phyloP scores from a whole-genome alignment of 345 rosid species.

The Acer campestre region DNA sequence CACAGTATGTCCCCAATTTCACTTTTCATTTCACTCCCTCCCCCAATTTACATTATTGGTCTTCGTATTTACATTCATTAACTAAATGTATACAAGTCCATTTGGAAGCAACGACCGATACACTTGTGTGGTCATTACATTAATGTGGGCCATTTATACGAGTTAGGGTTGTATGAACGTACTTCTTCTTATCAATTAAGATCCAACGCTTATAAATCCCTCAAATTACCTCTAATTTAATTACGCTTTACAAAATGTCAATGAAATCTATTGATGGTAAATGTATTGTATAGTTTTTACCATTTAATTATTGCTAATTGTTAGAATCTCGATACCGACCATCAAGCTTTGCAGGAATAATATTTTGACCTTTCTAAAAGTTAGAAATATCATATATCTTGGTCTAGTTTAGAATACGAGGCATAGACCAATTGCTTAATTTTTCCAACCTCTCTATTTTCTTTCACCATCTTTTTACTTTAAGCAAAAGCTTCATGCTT shows the following conservation, averaged over 20 bases:
- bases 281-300: neutral
- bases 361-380: slow-evolving; percentile 15
- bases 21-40: neutral
- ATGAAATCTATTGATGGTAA: neutral
- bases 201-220: too few species aligned
- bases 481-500: slow-evolving; percentile 22
- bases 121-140: too few species aligned
- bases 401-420: neutral
- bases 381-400: neutral
- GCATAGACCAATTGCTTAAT: slow-evolving; percentile 8
- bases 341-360: slow-evolving; percentile 15
- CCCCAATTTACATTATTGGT: too few species aligned
- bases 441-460: neutral
- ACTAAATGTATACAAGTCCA: too few species aligned
- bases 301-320: neutral
- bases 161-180: neutral
- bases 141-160: too few species aligned
- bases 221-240: too few species aligned
- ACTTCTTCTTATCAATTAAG: too few species aligned
- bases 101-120: too few species aligned
- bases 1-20: neutral
- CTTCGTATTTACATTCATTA: too few species aligned
- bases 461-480: slow-evolving; percentile 20
- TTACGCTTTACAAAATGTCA: neutral
- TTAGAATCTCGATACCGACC: slow-evolving; percentile 9